Evolutionary conservation across 148 eudicot genomes (phyloP).

Genomic region (Camellia japonica): DNA sequence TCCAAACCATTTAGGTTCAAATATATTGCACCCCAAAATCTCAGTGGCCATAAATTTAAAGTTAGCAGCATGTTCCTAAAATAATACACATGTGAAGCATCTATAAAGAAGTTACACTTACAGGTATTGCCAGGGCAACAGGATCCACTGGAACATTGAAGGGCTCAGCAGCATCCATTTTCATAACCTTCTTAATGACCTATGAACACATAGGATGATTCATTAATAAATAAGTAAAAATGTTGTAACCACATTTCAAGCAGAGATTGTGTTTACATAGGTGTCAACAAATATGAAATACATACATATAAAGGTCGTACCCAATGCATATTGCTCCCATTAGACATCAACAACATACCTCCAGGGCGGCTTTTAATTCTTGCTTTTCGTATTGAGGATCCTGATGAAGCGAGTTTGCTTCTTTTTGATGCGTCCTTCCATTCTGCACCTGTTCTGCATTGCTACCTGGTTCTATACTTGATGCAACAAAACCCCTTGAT

Average conservation of each 20-base stretch:
- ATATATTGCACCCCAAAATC: neutral
- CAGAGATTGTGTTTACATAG: neutral
- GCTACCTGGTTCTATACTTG: slow-evolving; percentile 18
- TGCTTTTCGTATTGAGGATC: slow-evolving; percentile 33
- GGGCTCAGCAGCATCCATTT: slow-evolving; percentile 74
- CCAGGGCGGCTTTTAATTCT: slow-evolving; percentile 59
- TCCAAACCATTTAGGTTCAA: neutral
- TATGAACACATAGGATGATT: slow-evolving; percentile 14
- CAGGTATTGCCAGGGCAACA: slow-evolving; percentile 59
- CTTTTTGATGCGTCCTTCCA: slow-evolving; percentile 22
- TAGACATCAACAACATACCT: slow-evolving; percentile 32
- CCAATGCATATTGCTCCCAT: neutral
- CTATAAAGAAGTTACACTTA: slow-evolving; percentile 24
- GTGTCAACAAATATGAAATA: neutral
- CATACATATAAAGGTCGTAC: neutral
- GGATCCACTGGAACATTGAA: slow-evolving; percentile 74
- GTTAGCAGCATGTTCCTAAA: neutral
- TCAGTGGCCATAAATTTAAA: neutral
- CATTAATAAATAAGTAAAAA: neutral
- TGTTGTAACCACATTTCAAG: neutral
- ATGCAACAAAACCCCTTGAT: slow-evolving; percentile 24
- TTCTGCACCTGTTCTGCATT: slow-evolving; percentile 20
- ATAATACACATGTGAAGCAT: neutral
- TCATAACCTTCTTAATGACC: slow-evolving; percentile 67
- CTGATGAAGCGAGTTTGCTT: slow-evolving; percentile 20